Conservation (phyloP, 2,329 filamentous ascomycete genomes). For the Epichloe hybrida region DNA sequence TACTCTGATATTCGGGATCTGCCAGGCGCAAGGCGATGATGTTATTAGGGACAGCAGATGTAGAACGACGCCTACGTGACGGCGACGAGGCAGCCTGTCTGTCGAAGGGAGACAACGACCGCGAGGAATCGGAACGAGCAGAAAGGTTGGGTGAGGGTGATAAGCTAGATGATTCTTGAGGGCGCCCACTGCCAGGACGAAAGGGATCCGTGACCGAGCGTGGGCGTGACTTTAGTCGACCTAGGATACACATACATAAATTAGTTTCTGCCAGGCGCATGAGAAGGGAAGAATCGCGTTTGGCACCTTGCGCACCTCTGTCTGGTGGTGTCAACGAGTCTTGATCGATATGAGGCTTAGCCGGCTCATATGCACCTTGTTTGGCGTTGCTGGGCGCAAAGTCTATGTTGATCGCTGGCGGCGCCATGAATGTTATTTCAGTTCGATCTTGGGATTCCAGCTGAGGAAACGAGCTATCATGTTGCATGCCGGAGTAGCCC, state of each 20-base stretch:
- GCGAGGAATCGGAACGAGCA: constrained; percentile 32
- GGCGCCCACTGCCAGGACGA: constrained; percentile 33
- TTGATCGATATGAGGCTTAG: constrained; percentile 51
- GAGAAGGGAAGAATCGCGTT: not conserved
- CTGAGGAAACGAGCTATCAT: constrained; percentile 37
- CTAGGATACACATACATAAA: constrained; percentile 14
- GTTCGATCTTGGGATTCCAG: constrained; percentile 32
- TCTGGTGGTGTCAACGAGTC: constrained; percentile 78
- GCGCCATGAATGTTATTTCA: constrained; percentile 67
- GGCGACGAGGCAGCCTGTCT: constrained; percentile 28
- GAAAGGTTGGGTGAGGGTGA: constrained; percentile 37
- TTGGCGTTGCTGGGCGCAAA: constrained; percentile 61
- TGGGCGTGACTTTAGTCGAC: constrained; percentile 34
- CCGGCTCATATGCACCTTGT: constrained; percentile 26
- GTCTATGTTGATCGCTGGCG: constrained; percentile 91
- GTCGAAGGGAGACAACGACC: constrained; percentile 47
- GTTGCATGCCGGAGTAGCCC: constrained; percentile 24
- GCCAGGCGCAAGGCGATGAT: constrained; percentile 78
- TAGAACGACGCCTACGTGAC: constrained; percentile 41
- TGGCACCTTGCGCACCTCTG: constrained; percentile 34
- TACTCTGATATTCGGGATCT: constrained; percentile 69
- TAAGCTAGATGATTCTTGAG: constrained; percentile 27
- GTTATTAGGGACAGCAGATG: constrained; percentile 48
- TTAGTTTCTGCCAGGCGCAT: not conserved
- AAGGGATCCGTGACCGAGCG: constrained; percentile 48